Percentiles rank a stretch among this genome's conserved stretches.
Evolutionary conservation across 148 eudicot genomes (phyloP).

Genomic region (Fallopia convolvulus): DNA sequence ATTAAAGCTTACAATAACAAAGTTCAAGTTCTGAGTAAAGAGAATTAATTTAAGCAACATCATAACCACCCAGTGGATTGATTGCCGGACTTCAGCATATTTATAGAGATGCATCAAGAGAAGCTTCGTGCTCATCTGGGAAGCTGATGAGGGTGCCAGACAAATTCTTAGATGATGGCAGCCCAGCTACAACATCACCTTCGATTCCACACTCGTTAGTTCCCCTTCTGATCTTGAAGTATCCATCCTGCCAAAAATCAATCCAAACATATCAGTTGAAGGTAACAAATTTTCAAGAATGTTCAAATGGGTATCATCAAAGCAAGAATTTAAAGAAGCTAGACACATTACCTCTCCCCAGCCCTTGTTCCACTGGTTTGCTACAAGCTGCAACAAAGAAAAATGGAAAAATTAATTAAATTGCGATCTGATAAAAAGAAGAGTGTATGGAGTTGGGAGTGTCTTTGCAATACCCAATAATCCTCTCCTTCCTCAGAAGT

Average conservation of each 20-base stretch:
- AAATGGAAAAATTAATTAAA: constrained; percentile 7
- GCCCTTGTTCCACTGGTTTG: constrained; percentile 88
- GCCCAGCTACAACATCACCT: constrained; percentile 61
- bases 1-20: neutral
- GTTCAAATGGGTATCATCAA: neutral
- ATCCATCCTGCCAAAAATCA: constrained; percentile 64
- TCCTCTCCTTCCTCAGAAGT: constrained; percentile 78
- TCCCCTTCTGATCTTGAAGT: constrained; percentile 85
- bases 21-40: neutral
- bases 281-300: neutral
- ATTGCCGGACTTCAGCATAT: neutral
- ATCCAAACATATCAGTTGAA: neutral
- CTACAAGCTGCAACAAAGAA: constrained; percentile 55
- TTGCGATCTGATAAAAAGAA: neutral
- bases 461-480: constrained; percentile 59
- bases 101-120: constrained; percentile 31
- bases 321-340: neutral
- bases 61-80: neutral
- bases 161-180: constrained; percentile 65
- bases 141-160: neutral
- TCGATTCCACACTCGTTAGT: constrained; percentile 90
- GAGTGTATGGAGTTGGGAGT: neutral
- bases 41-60: neutral
- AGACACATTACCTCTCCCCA: constrained; percentile 88
- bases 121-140: constrained; percentile 17